Base-by-base conservation (phyloP, 176 grass and related monocot species). In the Phragmites australis region DNA sequence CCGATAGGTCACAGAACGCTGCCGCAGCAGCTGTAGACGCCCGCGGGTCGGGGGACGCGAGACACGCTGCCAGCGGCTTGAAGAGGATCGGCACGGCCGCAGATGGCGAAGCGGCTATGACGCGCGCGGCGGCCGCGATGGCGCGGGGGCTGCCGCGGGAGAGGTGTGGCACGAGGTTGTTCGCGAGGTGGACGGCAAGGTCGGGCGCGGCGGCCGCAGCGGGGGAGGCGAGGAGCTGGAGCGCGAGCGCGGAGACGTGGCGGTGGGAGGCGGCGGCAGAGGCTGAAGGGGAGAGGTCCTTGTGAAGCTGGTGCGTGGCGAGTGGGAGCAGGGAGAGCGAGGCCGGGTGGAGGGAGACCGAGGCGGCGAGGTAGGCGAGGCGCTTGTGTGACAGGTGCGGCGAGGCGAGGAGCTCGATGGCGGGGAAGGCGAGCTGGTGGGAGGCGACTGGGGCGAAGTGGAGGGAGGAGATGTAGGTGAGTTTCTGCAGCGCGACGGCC, bases 51-150 rank as follows among this genome's bases (percentile, higher is more conserved):
- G 88, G 79, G n/a, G 85, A 94, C 21, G 90, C 75, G 23, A 98
- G 86, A 42, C 96, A 94, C 18, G 93, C 96, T 0, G 91, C 96
- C 23, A 98, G 88, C 3, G 95, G 92, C 88, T 93, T 98, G 95
- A 94, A 93, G 66, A 94, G 80, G 46, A 94, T 31, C 4, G 92
- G 90, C 30, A 85, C 92, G 13, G 83, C 78, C 17, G 81, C 80
- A 0, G 82, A 84, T 17, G 95, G 95, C 44, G 69, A 83, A 47
- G 88, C 53, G 14, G 90, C 80, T 17, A 98, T 87, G 83, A 89
- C 69, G 25, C 92, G 68, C 11, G 83, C 79, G 57, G 95, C 90
- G 19, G 90, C 85, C 1, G 86, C 88, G 6, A 93, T 81, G 34
- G 92, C 83, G 76, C 88, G 93, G 2, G 85, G 83, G 25, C 82